Base-by-base conservation (phyloP, 352 stramenopile species). In the Phytophthora uliginosa region DNA sequence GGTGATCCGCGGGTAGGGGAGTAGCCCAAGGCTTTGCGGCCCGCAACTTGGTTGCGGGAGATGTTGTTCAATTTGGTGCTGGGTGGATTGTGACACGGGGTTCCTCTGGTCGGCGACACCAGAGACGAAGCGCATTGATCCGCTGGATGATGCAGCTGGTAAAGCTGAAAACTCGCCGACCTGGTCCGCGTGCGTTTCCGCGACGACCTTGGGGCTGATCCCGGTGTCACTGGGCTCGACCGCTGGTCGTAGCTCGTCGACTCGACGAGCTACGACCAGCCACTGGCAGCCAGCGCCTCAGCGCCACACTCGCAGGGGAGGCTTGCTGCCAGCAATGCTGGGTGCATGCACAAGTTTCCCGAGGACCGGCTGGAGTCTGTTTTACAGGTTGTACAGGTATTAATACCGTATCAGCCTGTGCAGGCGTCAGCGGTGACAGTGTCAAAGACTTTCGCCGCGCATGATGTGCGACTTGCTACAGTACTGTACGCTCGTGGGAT, bases 101-200 rank as follows among this genome's bases (percentile, higher is more conserved):
- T 55, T 66, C 40, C 59, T 63, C 59, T 74, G 59, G 36, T 70
- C 59, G 51, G 66, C 13, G 8, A 69, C 38, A 69, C 58, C 51
- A 63, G 66, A 48, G 40, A 69, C 48, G 8, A 36, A 47, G 15
- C 52, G 28, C 18, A 24, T 31, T 40, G 60, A 42, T 36, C 61
- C 22, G 34, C 38, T 18, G 36, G 17, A 15, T 42, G 36, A 38
- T 20, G 40, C 59, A 63, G 20, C 59, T 59, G 59, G 48, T 20
- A 62, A 47, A 51, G 58, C 3, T 28, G 20, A 57, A 62, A 22
- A 13, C 51, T 18, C 6, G 38, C 33, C 42, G 31, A 63, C 33
- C 66, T 69, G 66, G 34, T 73, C 66, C 38, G 59, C 47, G 40
- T 48, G 40, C 40, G 40, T 48, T 48, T 48, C 40, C 40, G 40